Evolutionary conservation across 2,329 filamentous ascomycete genomes (phyloP).

Genomic region (Neurospora sp.): DNA sequence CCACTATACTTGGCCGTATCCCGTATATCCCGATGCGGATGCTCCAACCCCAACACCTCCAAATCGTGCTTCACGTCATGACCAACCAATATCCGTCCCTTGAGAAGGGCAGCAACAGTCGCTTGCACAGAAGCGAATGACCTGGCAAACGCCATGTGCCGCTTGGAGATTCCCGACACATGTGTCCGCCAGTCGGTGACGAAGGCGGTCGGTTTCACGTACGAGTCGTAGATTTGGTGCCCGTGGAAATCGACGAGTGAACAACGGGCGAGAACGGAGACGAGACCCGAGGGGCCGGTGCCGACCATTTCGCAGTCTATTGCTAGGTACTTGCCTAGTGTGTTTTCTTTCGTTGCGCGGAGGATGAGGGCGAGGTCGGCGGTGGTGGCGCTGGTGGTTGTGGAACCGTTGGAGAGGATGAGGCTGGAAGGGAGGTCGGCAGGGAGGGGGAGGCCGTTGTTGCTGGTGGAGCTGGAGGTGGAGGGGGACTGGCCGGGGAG

Average conservation of each 20-base stretch:
- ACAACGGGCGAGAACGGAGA: conserved; percentile 67
- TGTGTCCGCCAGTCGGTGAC: conserved; percentile 87
- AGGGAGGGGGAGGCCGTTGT: not conserved
- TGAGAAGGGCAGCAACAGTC: conserved; percentile 59
- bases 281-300: conserved; percentile 58
- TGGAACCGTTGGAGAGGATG: not conserved
- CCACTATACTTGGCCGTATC: conserved; percentile 73
- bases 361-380: conserved; percentile 39
- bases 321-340: conserved; percentile 77
- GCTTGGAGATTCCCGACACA: conserved; percentile 71
- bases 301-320: conserved; percentile 99
- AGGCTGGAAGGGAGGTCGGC: not conserved
- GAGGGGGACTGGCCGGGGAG: conserved; percentile 21
- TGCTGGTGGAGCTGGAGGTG: conserved; percentile 43
- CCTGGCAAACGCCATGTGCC: conserved; percentile 60
- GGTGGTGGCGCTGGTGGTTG: conserved; percentile 20
- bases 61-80: conserved; percentile 78
- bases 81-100: conserved; percentile 66
- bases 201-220: conserved; percentile 58
- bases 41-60: conserved; percentile 64
- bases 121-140: conserved; percentile 68
- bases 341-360: not conserved
- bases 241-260: conserved; percentile 77
- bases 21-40: conserved; percentile 68
- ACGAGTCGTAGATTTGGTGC: conserved; percentile 87